Percentiles rank a stretch among this genome's conserved stretches.
Evolutionary conservation across 1,139 yeast genomes (phyloP).

Genomic region (Nakaseomyces kungkrabaensis): DNA sequence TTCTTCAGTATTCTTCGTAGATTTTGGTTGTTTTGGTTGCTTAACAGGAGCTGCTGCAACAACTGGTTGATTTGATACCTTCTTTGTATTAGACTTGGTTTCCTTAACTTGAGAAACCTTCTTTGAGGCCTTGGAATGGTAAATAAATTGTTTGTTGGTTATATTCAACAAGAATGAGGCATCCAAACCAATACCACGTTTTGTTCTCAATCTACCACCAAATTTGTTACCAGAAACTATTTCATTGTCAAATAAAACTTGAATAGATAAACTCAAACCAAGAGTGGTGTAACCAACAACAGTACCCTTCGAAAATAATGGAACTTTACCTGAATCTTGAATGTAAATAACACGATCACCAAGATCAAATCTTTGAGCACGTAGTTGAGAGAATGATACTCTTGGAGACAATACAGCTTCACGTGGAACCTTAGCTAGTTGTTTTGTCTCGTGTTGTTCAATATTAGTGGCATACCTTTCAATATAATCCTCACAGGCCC

Average conservation of each 20-base stretch:
- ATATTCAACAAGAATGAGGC: slow-evolving; percentile 75
- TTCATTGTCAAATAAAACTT: slow-evolving; percentile 75
- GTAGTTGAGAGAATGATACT: slow-evolving; percentile 60
- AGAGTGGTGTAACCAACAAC: slow-evolving; percentile 69
- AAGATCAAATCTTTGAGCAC: slow-evolving; percentile 65
- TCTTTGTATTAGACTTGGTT: slow-evolving; percentile 6
- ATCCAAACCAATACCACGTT: slow-evolving; percentile 77
- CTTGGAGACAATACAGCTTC: slow-evolving; percentile 74
- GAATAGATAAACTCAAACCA: slow-evolving; percentile 44
- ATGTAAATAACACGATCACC: slow-evolving; percentile 90
- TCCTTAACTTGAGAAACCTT: slow-evolving; percentile 19
- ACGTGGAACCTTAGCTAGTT: slow-evolving; percentile 74
- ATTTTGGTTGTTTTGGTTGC: slow-evolving; percentile 4
- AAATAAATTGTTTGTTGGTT: slow-evolving; percentile 62
- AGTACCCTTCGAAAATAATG: slow-evolving; percentile 80
- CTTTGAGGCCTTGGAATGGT: slow-evolving; percentile 61
- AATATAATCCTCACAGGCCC: slow-evolving; percentile 58
- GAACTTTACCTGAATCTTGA: slow-evolving; percentile 83
- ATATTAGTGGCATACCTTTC: slow-evolving; percentile 39
- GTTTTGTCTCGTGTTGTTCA: slow-evolving; percentile 39
- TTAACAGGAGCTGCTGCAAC: slow-evolving; percentile 5
- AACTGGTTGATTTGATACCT: slow-evolving; percentile 6
- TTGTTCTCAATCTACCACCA: slow-evolving; percentile 66
- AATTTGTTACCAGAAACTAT: slow-evolving; percentile 74
- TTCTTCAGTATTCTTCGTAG: slow-evolving; percentile 6